phyloP scores from a whole-genome alignment of 805 yeast species.

The Priceomyces carsonii region DNA sequence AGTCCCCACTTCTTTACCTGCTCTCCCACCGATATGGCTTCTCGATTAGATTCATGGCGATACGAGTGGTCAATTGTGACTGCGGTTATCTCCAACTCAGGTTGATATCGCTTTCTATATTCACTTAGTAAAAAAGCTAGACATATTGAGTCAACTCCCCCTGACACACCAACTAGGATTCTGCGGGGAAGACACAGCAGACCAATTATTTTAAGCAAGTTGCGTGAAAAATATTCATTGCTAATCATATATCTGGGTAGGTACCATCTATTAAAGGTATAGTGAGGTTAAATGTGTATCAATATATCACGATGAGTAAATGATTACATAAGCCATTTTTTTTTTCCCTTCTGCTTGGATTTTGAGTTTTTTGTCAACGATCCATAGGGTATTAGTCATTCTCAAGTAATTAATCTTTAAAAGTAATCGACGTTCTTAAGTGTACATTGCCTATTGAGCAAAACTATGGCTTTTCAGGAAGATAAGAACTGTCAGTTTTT shows the following conservation, averaged over 20 bases:
- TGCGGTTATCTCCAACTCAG: slow-evolving; percentile 44
- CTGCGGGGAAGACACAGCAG: slow-evolving; percentile 20
- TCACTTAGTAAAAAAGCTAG: slow-evolving; percentile 50
- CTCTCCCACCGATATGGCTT: slow-evolving; percentile 46
- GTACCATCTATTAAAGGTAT: background rate
- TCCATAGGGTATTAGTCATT: slow-evolving; percentile 6
- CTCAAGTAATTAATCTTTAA: background rate
- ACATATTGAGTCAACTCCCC: slow-evolving; percentile 83
- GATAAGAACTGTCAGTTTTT: slow-evolving; percentile 35
- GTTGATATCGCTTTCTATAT: slow-evolving; percentile 28
- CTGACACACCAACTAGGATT: slow-evolving; percentile 65
- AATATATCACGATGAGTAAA: background rate
- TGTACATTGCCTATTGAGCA: too few relatives aligned
- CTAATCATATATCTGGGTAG: slow-evolving; percentile 17
- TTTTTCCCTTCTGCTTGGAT: background rate
- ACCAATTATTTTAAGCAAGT: slow-evolving; percentile 12
- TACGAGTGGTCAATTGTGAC: slow-evolving; percentile 67
- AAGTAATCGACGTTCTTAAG: too few relatives aligned
- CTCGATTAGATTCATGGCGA: slow-evolving; percentile 48
- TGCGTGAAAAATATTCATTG: slow-evolving; percentile 12
- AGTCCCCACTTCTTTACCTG: slow-evolving; percentile 35
- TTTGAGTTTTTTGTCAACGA: slow-evolving; percentile 7
- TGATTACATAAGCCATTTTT: slow-evolving; percentile 2
- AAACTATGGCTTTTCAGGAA: slow-evolving; percentile 22
- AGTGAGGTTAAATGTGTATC: background rate